Base-by-base conservation (phyloP, 2,329 filamentous ascomycete genomes). In the Canariomyces notabilis region DNA sequence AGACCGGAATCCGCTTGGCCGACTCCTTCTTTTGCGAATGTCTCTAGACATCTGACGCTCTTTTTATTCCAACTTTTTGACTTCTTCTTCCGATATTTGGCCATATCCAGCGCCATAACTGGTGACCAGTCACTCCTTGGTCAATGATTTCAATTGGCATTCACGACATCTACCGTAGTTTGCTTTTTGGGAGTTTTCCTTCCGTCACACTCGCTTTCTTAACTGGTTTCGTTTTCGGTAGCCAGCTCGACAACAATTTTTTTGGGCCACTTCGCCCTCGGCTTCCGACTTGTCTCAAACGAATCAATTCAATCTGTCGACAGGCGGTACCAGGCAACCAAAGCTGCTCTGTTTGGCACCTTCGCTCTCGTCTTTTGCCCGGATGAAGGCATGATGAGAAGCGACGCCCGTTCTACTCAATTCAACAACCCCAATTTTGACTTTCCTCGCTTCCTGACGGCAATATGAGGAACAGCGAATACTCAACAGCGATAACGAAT, bases 51-150 rank as follows among this genome's bases (percentile, higher is more conserved):
- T 36, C 31, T 43, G 22, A 23, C 33, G 16, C 19, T 40, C 31
- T 12, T 44, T 35, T 23, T 15, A 16, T 26, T 37, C 23, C 37
- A 43, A n/a, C n/a, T n/a, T n/a, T n/a, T n/a, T 39, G 23, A 41
- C 38, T 26, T 20, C 22, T 46, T 46, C 38, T 15, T 15, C 14
- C 14, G 18, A 33, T 16, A 33, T 22, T 46, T 38, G 44, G 42
- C n/a, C n/a, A 37, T 44, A 31, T 46, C 29, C 51, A 42, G 48
- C 42, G 48, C 48, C 48, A 53, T 48, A 51, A 22, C 40, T 45
- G 47, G n/a, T n/a, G n/a, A n/a, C n/a, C 46, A 51, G 6, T 31
- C 35, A 31, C 18, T 12, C 20, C 22, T 32, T 39, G 42, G 49
- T 39, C n/a, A 36, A 40, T 31, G 8, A 4, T n/a, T n/a, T n/a